Percentiles rank a stretch among this genome's conserved stretches.
These are phyloP conservation scores for Aspergillus sp. DNA, from an alignment of 2,329 filamentous ascomycete genomes.

Conservation along the genomic window DNA sequence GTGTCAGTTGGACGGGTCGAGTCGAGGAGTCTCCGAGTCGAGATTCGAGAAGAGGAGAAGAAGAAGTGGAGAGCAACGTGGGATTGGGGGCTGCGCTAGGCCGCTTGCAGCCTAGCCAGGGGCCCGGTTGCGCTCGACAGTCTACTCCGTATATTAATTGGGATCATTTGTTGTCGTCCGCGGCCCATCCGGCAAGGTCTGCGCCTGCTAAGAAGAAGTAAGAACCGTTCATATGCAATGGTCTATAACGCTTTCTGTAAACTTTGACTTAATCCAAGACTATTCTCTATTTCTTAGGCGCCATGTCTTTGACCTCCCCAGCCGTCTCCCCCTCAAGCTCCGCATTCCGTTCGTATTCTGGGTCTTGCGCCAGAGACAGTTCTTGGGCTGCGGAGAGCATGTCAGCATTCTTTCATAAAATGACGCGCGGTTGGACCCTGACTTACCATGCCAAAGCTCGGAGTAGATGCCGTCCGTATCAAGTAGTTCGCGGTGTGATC, in stretches of 20 bases:
- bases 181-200: not conserved
- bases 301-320: slow-evolving; percentile 13
- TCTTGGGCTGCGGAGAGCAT: slow-evolving; percentile 57
- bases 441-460: slow-evolving; percentile 83
- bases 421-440: slow-evolving; percentile 17
- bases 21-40: not conserved
- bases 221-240: not conserved
- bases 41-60: slow-evolving; percentile 8
- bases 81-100: slow-evolving; percentile 4
- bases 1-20: slow-evolving; percentile 1
- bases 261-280: not conserved
- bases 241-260: not conserved
- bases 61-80: slow-evolving; percentile 10
- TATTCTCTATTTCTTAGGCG: slow-evolving; percentile 4
- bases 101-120: slow-evolving; percentile 17
- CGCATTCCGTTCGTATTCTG: slow-evolving; percentile 42
- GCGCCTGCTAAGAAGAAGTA: not conserved
- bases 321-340: slow-evolving; percentile 35
- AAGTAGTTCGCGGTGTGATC: slow-evolving; percentile 82
- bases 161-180: not conserved
- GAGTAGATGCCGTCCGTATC: slow-evolving; percentile 73
- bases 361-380: slow-evolving; percentile 48
- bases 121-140: not conserved
- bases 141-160: slow-evolving; percentile 1
- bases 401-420: slow-evolving; percentile 6